Evolutionary conservation across 352 stramenopile species (phyloP), one percentile per base, ranked within the genome.

Genomic region (Phytophthora pinifolia): DNA sequence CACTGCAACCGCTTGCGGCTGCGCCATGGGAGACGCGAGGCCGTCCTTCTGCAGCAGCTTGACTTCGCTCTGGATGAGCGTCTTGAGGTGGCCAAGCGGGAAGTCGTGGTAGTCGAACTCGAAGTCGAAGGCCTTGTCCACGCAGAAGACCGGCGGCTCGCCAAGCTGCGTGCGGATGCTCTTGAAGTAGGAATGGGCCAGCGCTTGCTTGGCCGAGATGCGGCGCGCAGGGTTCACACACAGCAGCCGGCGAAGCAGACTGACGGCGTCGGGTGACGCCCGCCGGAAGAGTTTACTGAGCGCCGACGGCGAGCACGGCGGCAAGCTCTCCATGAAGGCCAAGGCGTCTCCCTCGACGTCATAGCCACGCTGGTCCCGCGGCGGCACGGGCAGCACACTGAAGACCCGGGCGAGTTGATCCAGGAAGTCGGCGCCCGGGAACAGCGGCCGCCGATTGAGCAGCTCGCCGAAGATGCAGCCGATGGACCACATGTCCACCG

Each of bases 381-480:
- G 45, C 10, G 83, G 83, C 9, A 94, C 76, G 1, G 79, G 76
- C 25, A 94, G 20, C 25, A 94, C 70, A 29, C 65, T 78, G 49
- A 92, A 94, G 20, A 94, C 76, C 0, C 78, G 64, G 2, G 83
- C 86, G 51, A 92, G 73, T 43, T 93, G 83, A 55, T 92, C 83
- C 56, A 93, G 76, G 41, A 93, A 93, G 37, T 93, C 81, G 7
- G 72, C 71, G 14, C 83, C 83, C 4, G 83, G 79, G 45, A 92
- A 92, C 36, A 93, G 66, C 27, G 83, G 83, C 20, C 82, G 72
- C 17, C 84, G 78, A 44, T 88, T 86, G 1, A 96, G 70, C 44
- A 96, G 64, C 59, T 96, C 96, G 3, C 94, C 96, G 35, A 99
- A 90, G 59, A 99, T 99, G 64, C 84, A 94, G 18, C 84, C 84